Evolutionary conservation across 495 filamentous ascomycete species (phyloP), one percentile per base, ranked within the genome.

Genomic region (Letharia columbiana): DNA sequence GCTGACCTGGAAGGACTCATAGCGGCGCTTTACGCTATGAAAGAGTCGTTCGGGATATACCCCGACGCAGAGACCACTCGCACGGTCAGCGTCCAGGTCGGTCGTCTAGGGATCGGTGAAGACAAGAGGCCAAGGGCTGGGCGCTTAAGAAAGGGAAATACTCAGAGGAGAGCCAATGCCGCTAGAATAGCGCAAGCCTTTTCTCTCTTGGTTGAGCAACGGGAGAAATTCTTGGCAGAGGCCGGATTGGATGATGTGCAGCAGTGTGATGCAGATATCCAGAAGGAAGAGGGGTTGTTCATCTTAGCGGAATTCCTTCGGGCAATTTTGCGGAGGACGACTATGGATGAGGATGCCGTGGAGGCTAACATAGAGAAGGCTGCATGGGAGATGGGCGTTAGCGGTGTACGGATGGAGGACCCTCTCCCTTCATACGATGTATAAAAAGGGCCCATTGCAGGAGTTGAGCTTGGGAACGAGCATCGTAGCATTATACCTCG

Each of bases 1-100:
- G 73, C 77, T 49, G 85, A 87, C 67, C 72, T 85, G n/a, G 67
- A 74, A 4, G 88, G 87, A 56, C 83, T 84, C 33, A 77, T 90
- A 20, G 78, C 89, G 28, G 85, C 86, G 4, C 77, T 86, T 1
- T 80, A 82, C 59, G 77, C 81, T 1, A 76, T 90, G 75, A 76
- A 73, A 63, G 71, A 79, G 28, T 64, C 76, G 1, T 88, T 90
- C 67, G 76, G 76, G 31, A 84, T 84, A 69, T 76, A 75, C 50
- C 84, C 85, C 0, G 77, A 79, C 65, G 73, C 80, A 15, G 69
- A 71, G 11, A 86, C 82, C 15, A 78, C 77, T 23, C 81, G 80
- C 31, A 76, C 79, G 64, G 76, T 87, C 59, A 72, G 82, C 23
- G 69, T 84, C 28, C 80, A 83, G 70, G 70, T 87, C 44, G 76